Evolutionary conservation across 2,329 filamentous ascomycete species (phyloP), one percentile per base, ranked within the genome.

Genomic region (Cladophialophora immunda): DNA sequence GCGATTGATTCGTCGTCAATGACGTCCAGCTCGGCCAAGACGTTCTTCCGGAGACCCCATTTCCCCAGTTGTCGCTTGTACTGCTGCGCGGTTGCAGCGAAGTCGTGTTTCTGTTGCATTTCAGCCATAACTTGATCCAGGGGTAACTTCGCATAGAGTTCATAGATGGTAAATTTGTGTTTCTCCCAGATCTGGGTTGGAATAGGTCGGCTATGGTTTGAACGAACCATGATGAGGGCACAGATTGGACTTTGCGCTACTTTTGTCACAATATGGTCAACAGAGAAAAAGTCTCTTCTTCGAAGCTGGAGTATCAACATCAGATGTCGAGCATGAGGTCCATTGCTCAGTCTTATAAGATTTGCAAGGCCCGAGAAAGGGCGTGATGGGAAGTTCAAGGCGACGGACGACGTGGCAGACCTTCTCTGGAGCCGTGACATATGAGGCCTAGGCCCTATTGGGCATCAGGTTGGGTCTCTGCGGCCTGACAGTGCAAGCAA

Each of bases 41-140:
- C 52, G 9, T 55, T 30, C 25, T 55, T 55, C 27, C 52, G 52
- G 15, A 55, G 52, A n/a, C 52, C 52, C 52, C 52, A 55, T 55
- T 55, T 55, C 52, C 52, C 52, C 15, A 55, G 27, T 30, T 55
- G 52, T 34, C 52, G 52, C 52, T 55, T 55, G 52, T 55, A 55
- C n/a, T 55, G 52, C 13, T 55, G 52, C 27, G 30, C 27, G 9
- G 52, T 55, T 17, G 52, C 52, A n/a, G 17, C 27, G 52, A 55
- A 55, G 52, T 55, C 52, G 27, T 55, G 52, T 30, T 30, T 30
- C 27, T 30, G 52, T 30, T n/a, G 27, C 52, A 55, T 55, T 30
- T 55, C 52, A 30, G 27, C 30, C 52, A 55, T 55, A 27, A 55
- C 52, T 34, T 55, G 19, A 13, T 55, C 30, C 13, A 55, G 25